Conservation (phyloP, 2,329 filamentous ascomycete species). For the Colletotrichum cereale region DNA sequence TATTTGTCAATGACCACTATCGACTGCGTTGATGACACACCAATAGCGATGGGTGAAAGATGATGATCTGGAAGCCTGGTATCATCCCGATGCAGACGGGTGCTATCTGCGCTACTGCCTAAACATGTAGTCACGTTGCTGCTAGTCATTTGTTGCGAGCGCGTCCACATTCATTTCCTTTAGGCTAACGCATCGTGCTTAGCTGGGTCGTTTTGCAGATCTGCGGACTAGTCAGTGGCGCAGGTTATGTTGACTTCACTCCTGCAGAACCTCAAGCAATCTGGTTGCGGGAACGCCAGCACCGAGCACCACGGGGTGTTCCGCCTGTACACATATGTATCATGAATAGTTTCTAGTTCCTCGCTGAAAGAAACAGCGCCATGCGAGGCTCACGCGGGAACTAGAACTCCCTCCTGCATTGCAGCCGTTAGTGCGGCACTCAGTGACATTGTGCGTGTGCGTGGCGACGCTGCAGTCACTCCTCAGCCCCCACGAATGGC, state of each 20-base stretch:
- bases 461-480: background rate
- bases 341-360: background rate
- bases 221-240: constrained; percentile 15
- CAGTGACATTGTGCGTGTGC: constrained; percentile 18
- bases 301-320: constrained; percentile 26
- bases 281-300: constrained; percentile 19
- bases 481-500: background rate
- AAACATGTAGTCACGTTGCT: background rate
- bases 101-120: background rate
- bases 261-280: constrained; percentile 15
- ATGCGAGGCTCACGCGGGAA: constrained; percentile 1
- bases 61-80: background rate
- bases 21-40: background rate
- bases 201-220: background rate
- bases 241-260: constrained; percentile 9
- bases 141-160: background rate
- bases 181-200: background rate
- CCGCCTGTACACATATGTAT: constrained; percentile 17
- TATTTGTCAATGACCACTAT: background rate
- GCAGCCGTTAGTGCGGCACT: constrained; percentile 19
- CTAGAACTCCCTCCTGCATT: background rate
- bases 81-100: background rate
- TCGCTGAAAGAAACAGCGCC: background rate
- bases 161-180: background rate
- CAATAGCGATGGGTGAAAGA: background rate